phyloP scores from a whole-genome alignment of 768 basidiomycete genomes.

The Auricularia heimuer region DNA sequence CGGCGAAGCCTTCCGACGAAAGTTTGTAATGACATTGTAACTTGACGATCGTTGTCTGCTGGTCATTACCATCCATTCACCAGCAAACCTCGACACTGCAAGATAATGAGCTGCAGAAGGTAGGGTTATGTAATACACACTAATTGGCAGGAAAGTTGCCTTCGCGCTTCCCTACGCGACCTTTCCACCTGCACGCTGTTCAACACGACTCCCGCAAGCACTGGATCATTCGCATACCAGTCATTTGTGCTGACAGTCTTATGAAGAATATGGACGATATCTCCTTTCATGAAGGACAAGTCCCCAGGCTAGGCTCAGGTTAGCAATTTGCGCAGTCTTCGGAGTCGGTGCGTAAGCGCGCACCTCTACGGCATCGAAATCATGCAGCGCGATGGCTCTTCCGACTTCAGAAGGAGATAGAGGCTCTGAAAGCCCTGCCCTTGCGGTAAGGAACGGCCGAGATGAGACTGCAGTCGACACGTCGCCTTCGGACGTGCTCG shows the following conservation, averaged over 20 bases:
- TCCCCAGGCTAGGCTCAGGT: constrained; percentile 46
- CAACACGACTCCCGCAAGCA: too few relatives aligned
- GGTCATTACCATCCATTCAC: not conserved
- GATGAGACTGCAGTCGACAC: constrained; percentile 7
- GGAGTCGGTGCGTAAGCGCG: constrained; percentile 9
- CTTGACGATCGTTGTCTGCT: not conserved
- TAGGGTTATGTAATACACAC: not conserved
- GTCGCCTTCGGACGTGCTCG: constrained; percentile 4
- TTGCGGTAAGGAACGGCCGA: constrained; percentile 32
- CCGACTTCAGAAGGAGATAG: constrained; percentile 47
- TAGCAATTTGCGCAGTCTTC: constrained; percentile 1
- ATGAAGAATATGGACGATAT: constrained; percentile 58
- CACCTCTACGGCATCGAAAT: constrained; percentile 67
- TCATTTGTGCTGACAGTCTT: constrained; percentile 66
- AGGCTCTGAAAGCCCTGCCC: constrained; percentile 40
- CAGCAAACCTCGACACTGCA: not conserved
- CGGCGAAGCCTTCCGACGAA: too few relatives aligned
- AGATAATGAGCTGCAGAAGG: not conserved
- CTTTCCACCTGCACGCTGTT: constrained; percentile 54
- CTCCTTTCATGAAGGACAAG: constrained; percentile 65
- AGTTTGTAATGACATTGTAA: too few relatives aligned
- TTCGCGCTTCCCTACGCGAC: constrained; percentile 45
- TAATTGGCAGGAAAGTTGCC: constrained; percentile 63
- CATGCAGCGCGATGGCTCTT: constrained; percentile 63
- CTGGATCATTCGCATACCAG: constrained; percentile 37